Conservation (phyloP, 495 filamentous ascomycete genomes). For the Tuber indicum region DNA sequence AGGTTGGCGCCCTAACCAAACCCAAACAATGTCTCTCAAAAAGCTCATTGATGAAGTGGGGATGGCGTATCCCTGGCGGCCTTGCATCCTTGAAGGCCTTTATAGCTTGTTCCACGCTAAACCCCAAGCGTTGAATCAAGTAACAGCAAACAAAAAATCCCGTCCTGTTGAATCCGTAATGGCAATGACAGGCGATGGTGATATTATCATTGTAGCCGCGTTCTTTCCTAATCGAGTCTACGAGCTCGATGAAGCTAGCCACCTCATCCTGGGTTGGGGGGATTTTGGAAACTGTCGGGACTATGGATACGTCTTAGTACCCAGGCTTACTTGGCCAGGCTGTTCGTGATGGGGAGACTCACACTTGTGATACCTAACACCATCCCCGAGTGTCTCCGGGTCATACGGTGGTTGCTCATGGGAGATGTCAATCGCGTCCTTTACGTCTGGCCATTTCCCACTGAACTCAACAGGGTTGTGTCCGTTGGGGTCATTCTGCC, state of each 20-base stretch:
- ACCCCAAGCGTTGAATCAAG: slow-evolving; percentile 72
- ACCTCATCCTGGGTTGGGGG: slow-evolving; percentile 74
- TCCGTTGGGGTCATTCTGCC: slow-evolving; percentile 64
- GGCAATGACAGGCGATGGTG: slow-evolving; percentile 80
- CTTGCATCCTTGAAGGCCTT: slow-evolving; percentile 66
- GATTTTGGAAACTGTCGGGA: slow-evolving; percentile 86
- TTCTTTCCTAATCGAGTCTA: slow-evolving; percentile 60
- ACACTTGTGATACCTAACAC: slow-evolving; percentile 60
- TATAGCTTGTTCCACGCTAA: slow-evolving; percentile 67
- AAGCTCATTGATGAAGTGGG: slow-evolving; percentile 78
- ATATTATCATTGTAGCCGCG: slow-evolving; percentile 45
- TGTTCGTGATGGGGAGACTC: slow-evolving; percentile 5
- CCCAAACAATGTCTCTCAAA: slow-evolving; percentile 62
- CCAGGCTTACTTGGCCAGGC: slow-evolving; percentile 21
- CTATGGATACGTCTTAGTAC: slow-evolving; percentile 39
- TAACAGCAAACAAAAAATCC: slow-evolving; percentile 91
- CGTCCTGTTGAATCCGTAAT: slow-evolving; percentile 90
- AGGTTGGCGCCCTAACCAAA: slow-evolving; percentile 38
- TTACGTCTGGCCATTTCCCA: slow-evolving; percentile 56
- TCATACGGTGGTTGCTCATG: slow-evolving; percentile 65
- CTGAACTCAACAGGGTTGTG: slow-evolving; percentile 74
- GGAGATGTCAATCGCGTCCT: slow-evolving; percentile 61
- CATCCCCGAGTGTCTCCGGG: slow-evolving; percentile 55
- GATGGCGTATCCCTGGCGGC: slow-evolving; percentile 80
- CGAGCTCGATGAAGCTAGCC: slow-evolving; percentile 65